These are phyloP conservation scores for Eutrema salsugineum DNA, from an alignment of 441 rosid genomes.

Conservation along the genomic window DNA sequence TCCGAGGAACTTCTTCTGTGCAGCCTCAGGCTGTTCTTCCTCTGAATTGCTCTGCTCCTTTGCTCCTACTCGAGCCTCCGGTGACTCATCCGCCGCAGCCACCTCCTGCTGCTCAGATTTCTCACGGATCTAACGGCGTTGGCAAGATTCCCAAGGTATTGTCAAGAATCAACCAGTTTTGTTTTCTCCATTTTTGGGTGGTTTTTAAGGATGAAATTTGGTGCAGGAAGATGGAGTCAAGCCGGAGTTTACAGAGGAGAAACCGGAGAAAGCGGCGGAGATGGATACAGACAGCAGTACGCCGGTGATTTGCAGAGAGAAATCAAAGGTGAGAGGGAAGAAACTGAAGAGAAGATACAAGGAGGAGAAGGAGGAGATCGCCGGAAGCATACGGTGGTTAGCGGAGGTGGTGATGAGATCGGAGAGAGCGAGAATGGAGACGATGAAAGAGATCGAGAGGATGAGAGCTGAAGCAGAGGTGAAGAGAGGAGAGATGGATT, in stretches of 20 bases:
- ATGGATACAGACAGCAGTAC: constrained; percentile 84
- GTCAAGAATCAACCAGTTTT: not conserved
- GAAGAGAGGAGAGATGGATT: constrained; percentile 83
- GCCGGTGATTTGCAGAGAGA: constrained; percentile 61
- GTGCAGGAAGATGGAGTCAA: constrained; percentile 62
- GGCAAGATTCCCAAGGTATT: constrained; percentile 63
- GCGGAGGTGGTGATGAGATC: constrained; percentile 82
- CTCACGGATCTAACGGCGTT: constrained; percentile 71
- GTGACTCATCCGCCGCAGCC: constrained; percentile 29
- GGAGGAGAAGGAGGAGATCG: constrained; percentile 45
- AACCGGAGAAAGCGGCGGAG: constrained; percentile 46
- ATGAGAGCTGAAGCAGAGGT: constrained; percentile 91
- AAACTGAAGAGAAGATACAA: constrained; percentile 42
- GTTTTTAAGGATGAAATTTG: not conserved
- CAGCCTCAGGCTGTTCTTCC: constrained; percentile 19
- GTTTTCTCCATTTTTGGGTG: not conserved
- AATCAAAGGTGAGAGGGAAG: constrained; percentile 44
- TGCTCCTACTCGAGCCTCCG: constrained; percentile 48
- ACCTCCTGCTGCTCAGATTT: constrained; percentile 41
- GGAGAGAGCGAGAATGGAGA: constrained; percentile 86
- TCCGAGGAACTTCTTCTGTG: constrained; percentile 57
- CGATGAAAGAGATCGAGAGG: constrained; percentile 78
- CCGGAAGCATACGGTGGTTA: constrained; percentile 80
- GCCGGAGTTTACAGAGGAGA: constrained; percentile 44
- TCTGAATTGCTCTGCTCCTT: constrained; percentile 38